Evolutionary conservation across 352 stramenopile genomes (phyloP).

Genomic region (Phytopythium ostracodes): DNA sequence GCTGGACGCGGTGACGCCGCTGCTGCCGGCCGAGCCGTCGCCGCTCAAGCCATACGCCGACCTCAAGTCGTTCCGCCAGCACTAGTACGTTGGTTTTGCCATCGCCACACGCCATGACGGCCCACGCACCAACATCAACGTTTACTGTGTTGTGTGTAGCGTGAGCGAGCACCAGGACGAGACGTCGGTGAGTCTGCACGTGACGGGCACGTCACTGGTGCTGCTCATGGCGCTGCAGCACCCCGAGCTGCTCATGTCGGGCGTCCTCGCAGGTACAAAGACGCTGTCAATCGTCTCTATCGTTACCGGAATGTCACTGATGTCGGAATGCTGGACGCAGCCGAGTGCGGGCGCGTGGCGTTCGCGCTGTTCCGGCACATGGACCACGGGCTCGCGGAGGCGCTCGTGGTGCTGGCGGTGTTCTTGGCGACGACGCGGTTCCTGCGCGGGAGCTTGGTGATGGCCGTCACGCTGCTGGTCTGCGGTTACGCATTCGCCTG

Average conservation of each 20-base stretch:
- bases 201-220: constrained; percentile 35
- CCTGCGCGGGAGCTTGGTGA: constrained; percentile 20
- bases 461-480: constrained; percentile 17
- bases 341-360: constrained; percentile 36
- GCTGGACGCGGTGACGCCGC: constrained; percentile 13
- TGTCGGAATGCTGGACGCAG: constrained; percentile 1
- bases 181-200: constrained; percentile 39
- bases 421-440: constrained; percentile 33
- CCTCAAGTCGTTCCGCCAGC: constrained; percentile 36
- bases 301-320: background rate
- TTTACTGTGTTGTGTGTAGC: background rate
- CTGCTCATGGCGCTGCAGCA: constrained; percentile 28
- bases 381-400: constrained; percentile 32
- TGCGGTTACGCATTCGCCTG: constrained; percentile 61
- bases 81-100: constrained; percentile 28
- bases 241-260: constrained; percentile 29
- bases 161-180: constrained; percentile 38
- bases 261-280: constrained; percentile 18
- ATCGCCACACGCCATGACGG: too few species aligned
- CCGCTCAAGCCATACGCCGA: constrained; percentile 33
- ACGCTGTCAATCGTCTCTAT: background rate
- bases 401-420: constrained; percentile 18
- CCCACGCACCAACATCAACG: too few species aligned
- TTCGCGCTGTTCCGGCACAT: constrained; percentile 33
- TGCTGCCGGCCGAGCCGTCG: constrained; percentile 16